Evolutionary conservation across 805 yeast genomes (phyloP).

Genomic region (Wickerhamiella sergipiensis): DNA sequence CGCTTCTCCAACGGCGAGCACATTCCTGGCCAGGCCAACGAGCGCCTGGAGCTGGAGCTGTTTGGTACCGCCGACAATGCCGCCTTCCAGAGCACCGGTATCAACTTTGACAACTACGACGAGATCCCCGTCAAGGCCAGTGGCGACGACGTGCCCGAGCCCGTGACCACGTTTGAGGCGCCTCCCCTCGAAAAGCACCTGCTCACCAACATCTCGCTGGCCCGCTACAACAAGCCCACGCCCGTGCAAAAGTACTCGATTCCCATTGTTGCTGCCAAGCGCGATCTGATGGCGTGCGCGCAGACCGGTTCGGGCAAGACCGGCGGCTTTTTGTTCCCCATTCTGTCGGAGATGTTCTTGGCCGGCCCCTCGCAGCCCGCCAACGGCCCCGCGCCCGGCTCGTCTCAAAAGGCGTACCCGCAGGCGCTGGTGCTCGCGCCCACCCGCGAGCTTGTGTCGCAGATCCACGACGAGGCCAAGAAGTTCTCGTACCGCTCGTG

Average conservation of each 20-base stretch:
- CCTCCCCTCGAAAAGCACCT: slow-evolving; percentile 85
- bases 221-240: slow-evolving; percentile 91
- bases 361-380: slow-evolving; percentile 69
- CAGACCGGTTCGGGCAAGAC: slow-evolving; percentile 99
- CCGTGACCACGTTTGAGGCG: slow-evolving; percentile 70
- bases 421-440: slow-evolving; percentile 95
- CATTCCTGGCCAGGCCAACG: slow-evolving; percentile 62
- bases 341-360: slow-evolving; percentile 76
- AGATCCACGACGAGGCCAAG: slow-evolving; percentile 89
- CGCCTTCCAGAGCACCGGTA: slow-evolving; percentile 82
- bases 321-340: slow-evolving; percentile 98
- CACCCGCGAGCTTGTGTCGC: slow-evolving; percentile 97
- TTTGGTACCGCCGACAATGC: slow-evolving; percentile 69
- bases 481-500: slow-evolving; percentile 96
- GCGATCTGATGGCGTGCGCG: slow-evolving; percentile 95
- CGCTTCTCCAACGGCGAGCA: slow-evolving; percentile 80
- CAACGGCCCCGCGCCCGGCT: slow-evolving; percentile 28
- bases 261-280: slow-evolving; percentile 76
- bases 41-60: slow-evolving; percentile 58
- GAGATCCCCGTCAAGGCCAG: slow-evolving; percentile 98
- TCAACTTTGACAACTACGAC: slow-evolving; percentile 96
- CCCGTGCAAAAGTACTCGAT: slow-evolving; percentile 92
- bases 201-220: slow-evolving; percentile 72
- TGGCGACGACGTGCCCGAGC: slow-evolving; percentile 90
- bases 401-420: slow-evolving; percentile 65